These are phyloP conservation scores for Pleurotus tuber-regium DNA, from an alignment of 768 basidiomycete species.

Conservation along the genomic window DNA sequence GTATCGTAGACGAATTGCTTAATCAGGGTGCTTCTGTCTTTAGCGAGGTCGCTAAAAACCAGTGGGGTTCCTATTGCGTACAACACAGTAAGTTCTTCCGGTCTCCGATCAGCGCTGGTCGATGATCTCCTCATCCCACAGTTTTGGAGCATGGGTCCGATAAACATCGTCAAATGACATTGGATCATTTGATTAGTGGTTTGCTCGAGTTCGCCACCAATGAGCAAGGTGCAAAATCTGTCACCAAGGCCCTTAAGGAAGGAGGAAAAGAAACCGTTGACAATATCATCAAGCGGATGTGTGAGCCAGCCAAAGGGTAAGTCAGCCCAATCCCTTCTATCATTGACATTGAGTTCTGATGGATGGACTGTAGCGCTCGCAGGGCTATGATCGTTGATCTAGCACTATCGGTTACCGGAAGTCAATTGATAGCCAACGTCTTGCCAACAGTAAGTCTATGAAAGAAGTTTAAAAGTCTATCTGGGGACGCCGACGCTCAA, in stretches of 20 bases:
- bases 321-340: slow-evolving; percentile 11
- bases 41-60: slow-evolving; percentile 77
- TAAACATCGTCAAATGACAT: slow-evolving; percentile 68
- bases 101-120: neutral
- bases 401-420: slow-evolving; percentile 79
- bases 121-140: slow-evolving; percentile 23
- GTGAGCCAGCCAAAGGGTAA: slow-evolving; percentile 81
- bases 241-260: slow-evolving; percentile 85
- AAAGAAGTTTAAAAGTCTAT: neutral
- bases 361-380: slow-evolving; percentile 39
- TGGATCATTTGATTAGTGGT: slow-evolving; percentile 77
- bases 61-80: slow-evolving; percentile 88
- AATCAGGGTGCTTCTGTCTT: slow-evolving; percentile 68
- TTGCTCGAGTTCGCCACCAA: slow-evolving; percentile 77
- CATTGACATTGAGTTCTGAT: neutral
- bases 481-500: slow-evolving; percentile 11
- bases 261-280: slow-evolving; percentile 76
- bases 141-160: slow-evolving; percentile 85
- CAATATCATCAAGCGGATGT: slow-evolving; percentile 76
- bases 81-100: slow-evolving; percentile 65
- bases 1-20: slow-evolving; percentile 80
- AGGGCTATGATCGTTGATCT: slow-evolving; percentile 86
- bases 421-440: slow-evolving; percentile 81
- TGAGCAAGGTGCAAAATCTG: slow-evolving; percentile 85
- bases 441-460: slow-evolving; percentile 60